phyloP scores from a whole-genome alignment of 2,329 filamentous ascomycete species.

The Zarea fungicola region DNA sequence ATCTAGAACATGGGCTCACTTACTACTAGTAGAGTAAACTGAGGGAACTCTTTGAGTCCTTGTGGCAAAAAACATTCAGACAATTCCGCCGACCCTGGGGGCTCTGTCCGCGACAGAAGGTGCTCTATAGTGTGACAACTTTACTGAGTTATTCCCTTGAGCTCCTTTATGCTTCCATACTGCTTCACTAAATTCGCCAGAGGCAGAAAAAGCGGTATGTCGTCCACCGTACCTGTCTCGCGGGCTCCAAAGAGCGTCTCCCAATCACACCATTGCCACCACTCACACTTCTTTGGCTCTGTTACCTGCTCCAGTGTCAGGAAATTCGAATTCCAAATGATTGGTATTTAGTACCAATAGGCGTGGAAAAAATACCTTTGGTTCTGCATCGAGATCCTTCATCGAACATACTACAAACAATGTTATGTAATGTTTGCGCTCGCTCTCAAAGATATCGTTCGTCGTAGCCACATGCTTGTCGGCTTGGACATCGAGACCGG shows the following conservation, averaged over 20 bases:
- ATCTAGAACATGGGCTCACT: no score
- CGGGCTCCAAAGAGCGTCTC: slow-evolving; percentile 33
- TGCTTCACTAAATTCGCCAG: slow-evolving; percentile 26
- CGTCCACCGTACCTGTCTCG: slow-evolving; percentile 15
- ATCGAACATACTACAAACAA: slow-evolving; percentile 57
- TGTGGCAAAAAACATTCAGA: no score
- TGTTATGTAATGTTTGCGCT: slow-evolving; percentile 68
- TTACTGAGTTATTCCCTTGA: slow-evolving; percentile 13
- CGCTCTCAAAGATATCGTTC: slow-evolving; percentile 57
- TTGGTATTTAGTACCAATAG: no score
- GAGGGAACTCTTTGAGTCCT: no score
- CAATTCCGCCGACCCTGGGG: no score
- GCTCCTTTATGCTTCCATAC: slow-evolving; percentile 16
- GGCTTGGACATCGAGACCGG: slow-evolving; percentile 52
- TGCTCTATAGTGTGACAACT: no score
- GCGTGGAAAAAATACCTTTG: slow-evolving; percentile 41
- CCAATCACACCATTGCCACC: slow-evolving; percentile 46
- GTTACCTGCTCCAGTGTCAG: slow-evolving; percentile 23
- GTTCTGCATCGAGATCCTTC: slow-evolving; percentile 40
- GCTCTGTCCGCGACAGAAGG: no score
- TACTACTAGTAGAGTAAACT: no score
- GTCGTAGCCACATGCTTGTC: slow-evolving; percentile 54
- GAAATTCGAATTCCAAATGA: no score
- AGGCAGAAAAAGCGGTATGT: slow-evolving; percentile 27
- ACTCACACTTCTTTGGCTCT: slow-evolving; percentile 47